These are phyloP conservation scores for Epichloe scottii DNA, from an alignment of 2,329 filamentous ascomycete species.

Conservation along the genomic window DNA sequence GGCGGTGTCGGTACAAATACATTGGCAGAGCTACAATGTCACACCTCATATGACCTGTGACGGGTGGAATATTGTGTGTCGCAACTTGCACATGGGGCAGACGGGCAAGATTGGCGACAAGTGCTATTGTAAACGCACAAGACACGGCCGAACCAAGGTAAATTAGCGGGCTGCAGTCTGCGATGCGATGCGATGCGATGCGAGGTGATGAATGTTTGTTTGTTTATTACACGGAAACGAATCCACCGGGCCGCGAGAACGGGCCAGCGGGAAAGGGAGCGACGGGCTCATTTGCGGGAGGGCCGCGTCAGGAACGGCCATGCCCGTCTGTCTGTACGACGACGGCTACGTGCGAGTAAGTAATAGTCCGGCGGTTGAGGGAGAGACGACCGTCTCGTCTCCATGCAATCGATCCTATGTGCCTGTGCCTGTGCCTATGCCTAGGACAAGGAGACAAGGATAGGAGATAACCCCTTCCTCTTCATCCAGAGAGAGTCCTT, in stretches of 20 bases:
- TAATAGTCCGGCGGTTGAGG: too few species aligned
- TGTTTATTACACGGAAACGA: background rate
- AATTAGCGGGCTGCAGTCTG: background rate
- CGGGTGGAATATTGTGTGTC: background rate
- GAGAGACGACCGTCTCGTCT: too few species aligned
- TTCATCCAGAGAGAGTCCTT: too few species aligned
- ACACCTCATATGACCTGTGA: background rate
- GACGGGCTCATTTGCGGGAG: background rate
- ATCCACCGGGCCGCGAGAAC: background rate
- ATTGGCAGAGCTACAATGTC: constrained; percentile 1
- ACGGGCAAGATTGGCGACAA: background rate
- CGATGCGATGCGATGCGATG: background rate
- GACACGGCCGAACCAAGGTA: background rate
- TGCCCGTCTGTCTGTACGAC: background rate
- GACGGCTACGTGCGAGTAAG: background rate
- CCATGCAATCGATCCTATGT: too few species aligned
- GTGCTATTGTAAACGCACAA: background rate
- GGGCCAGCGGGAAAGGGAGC: background rate
- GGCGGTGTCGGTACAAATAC: background rate
- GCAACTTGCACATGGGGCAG: background rate
- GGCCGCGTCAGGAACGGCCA: constrained; percentile 3
- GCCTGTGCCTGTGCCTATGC: too few species aligned
- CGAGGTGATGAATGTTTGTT: constrained; percentile 1
- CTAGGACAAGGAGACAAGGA: too few species aligned
- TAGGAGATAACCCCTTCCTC: too few species aligned